Base-by-base conservation (phyloP, 78 protist species). In the Guillardia theta region DNA sequence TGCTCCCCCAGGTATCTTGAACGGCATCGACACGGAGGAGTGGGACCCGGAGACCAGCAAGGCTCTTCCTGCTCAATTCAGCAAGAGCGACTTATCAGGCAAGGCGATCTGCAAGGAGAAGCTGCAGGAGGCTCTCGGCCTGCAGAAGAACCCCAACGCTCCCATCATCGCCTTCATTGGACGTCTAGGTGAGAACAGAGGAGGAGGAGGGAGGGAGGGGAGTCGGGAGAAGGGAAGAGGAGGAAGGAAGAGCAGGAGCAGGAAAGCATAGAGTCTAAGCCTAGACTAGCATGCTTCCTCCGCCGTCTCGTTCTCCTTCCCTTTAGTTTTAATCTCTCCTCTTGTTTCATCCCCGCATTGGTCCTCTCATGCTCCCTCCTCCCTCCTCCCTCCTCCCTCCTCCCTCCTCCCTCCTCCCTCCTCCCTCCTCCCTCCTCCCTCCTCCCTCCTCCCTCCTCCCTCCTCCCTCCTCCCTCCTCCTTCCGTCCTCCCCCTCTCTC, bases 21-120 rank as follows among this genome's bases (percentile, higher is more conserved):
- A 58, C 70, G 90, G 90, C 90, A 78, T 78, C 50, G 90, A 78
- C 48, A 78, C 90, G 44, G 44, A 78, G 90, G 44, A 78, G 48
- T 78, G 90, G 90, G 24, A 78, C 48, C 90, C 90, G 5, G 70
- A 58, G 27, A 58, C 70, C 70, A 30, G 78, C 90, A 43, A 48
- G 50, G 6, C 24, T 50, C 90, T 78, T 22, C 53, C 90, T 18
- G 90, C 90, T 2, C 45, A 37, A 22, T 78, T 21, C 48, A 43
- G 50, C 45, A n/a, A 24, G 48, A 18, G 44, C 2, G 39, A 78
- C 48, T 36, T 43, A 22, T 8, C 90, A 4, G 90, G 90, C 90
- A 78, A 78, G 90, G 90, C 90, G 18, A 43, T 8, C 19, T 78
- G 90, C 90, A 78, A 78, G 50, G 48, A 3, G 33, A 43, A 37